A percentile compares a stretch with the other conserved stretches of the same genome.
Evolutionary conservation across 352 stramenopile species (phyloP).

Genomic region (Pythium sukuiense): DNA sequence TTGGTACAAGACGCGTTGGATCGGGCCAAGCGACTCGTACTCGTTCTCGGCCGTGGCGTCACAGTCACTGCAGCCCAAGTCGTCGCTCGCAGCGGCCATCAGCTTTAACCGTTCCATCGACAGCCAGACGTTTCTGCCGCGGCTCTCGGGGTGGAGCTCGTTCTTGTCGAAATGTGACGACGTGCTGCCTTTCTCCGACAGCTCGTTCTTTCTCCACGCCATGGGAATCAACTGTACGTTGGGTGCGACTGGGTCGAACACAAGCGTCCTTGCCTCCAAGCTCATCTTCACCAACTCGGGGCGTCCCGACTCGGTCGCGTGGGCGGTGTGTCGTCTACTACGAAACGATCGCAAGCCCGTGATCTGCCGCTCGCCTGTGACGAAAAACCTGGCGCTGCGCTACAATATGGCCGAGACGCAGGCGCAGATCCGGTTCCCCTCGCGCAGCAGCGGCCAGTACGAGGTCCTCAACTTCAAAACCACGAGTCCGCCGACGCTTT

Average conservation of each 20-base stretch:
- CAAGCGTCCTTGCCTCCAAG: not conserved
- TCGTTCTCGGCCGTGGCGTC: constrained; percentile 16
- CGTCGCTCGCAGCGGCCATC: not conserved
- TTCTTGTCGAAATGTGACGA: constrained; percentile 20
- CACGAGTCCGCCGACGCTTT: not conserved
- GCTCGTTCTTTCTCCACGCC: constrained; percentile 21
- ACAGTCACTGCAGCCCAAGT: constrained; percentile 14
- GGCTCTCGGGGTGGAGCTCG: constrained; percentile 20
- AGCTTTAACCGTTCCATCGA: not conserved
- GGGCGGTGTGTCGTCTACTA: constrained; percentile 15
- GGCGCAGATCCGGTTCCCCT: constrained; percentile 3
- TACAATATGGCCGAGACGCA: constrained; percentile 21
- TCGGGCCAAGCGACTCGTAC: constrained; percentile 25
- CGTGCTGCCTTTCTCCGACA: constrained; percentile 14
- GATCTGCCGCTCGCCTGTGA: constrained; percentile 13
- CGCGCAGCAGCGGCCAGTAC: not conserved
- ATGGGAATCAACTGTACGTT: constrained; percentile 22
- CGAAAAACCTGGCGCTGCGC: not conserved
- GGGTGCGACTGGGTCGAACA: not conserved
- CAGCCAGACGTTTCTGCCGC: not conserved
- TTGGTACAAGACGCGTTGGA: constrained; percentile 28
- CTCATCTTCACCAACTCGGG: constrained; percentile 7
- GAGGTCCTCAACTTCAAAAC: not conserved
- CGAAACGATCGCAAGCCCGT: constrained; percentile 10
- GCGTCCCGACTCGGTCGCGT: constrained; percentile 16